A percentile compares a stretch with the other conserved stretches of the same genome.
Evolutionary conservation across 345 rosid species (phyloP).

Genomic region (Citrus maxima): DNA sequence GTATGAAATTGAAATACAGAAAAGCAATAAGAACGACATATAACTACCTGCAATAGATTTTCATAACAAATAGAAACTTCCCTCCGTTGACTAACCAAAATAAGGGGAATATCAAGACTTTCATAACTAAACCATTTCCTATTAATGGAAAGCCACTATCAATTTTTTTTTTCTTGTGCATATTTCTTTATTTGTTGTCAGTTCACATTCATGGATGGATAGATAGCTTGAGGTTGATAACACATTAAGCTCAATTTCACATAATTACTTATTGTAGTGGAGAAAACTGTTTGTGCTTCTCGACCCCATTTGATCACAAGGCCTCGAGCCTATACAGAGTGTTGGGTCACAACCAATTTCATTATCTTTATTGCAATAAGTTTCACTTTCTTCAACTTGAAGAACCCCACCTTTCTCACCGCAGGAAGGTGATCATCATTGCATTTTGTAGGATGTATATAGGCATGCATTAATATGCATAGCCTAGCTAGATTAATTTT

Average conservation of each 20-base stretch:
- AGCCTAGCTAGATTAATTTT: not conserved
- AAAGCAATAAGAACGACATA: not conserved
- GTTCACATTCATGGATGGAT: slow-evolving; percentile 14
- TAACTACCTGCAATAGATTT: not conserved
- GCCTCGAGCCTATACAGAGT: slow-evolving; percentile 11
- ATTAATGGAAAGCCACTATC: not conserved
- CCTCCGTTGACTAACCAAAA: slow-evolving; percentile 9
- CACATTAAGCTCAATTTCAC: slow-evolving; percentile 23
- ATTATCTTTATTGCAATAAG: slow-evolving; percentile 3
- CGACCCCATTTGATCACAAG: slow-evolving; percentile 27
- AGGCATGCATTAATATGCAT: slow-evolving; percentile 10
- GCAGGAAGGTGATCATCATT: slow-evolving; percentile 6
- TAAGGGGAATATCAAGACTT: not conserved
- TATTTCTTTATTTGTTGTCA: not conserved
- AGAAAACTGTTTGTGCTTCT: slow-evolving; percentile 22
- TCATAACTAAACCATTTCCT: not conserved
- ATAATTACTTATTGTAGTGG: slow-evolving; percentile 29
- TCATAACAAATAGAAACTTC: not conserved
- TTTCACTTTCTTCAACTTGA: slow-evolving; percentile 1
- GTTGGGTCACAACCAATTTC: slow-evolving; percentile 27
- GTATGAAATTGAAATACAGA: not conserved
- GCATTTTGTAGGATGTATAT: slow-evolving; percentile 3
- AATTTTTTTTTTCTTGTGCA: not conserved
- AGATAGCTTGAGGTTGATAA: slow-evolving; percentile 8
- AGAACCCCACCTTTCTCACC: slow-evolving; percentile 22